Base-by-base conservation (phyloP, 2,329 filamentous ascomycete genomes). In the Alternaria gansuensis region DNA sequence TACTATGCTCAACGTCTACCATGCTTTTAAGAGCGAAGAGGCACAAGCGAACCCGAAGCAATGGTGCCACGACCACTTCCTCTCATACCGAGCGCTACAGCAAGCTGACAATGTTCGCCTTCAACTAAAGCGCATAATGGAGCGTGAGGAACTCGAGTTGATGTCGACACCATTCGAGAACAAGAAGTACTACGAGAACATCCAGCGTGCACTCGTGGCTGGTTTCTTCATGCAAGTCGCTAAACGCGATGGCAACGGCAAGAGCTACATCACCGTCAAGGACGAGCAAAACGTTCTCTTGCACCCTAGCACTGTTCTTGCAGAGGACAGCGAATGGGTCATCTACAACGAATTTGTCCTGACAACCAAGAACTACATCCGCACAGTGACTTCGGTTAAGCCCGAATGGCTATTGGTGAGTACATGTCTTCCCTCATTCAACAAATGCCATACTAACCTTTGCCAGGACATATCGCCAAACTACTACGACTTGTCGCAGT, bases 161-260 rank as follows among this genome's bases (percentile, higher is more conserved):
- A 78, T 97, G 54, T 95, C 91, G 51, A 98, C 94, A 0, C 86
- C 90, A 0, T 98, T 97, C 74, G 90, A 93, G 71, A 89, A 98
- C 81, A 97, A 96, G 83, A 92, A 96, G 75, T 99, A 99, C 83
- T 99, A 98, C 80, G 92, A 88, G 77, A 99, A 99, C 78, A 99
- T 99, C 72, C 91, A 94, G 43, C 89, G 93, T 36, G 94, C 95
- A 8, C 85, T 99, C 13, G 90, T 97, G 11, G 87, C 93, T 0
- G 95, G 96, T 33, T 99, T 99, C 85, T 99, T 99, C 84, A 99
- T 99, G 95, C 95, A 99, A 78, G 92, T 98, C 23, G 96, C 95
- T 59, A 97, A 96, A 87, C 92, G 90, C 75, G 93, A 98, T 74
- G 87, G 87, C 51, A 89, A 87, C 29, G 91, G 91, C 74, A 98